These are phyloP conservation scores for Neoascochyta sp. DNA, from an alignment of 2,329 filamentous ascomycete genomes.

Conservation along the genomic window DNA sequence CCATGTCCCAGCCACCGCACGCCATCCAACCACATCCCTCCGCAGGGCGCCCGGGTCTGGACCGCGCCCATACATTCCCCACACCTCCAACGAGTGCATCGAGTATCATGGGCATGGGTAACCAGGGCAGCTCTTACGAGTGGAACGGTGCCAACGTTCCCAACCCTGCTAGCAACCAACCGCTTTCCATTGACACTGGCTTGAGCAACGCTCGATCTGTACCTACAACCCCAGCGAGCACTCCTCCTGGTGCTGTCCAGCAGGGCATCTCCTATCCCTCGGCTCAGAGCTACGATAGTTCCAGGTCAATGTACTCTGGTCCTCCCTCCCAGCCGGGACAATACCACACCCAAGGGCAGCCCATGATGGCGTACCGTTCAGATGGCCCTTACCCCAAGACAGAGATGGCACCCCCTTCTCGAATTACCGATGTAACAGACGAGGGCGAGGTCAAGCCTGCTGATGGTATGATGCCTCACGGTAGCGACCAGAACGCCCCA, in stretches of 20 bases:
- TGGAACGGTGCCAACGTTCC: constrained; percentile 58
- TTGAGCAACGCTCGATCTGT: constrained; percentile 78
- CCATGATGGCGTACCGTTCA: constrained; percentile 60
- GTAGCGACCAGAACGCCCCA: constrained; percentile 49
- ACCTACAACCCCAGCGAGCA: constrained; percentile 86
- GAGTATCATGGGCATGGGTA: constrained; percentile 73
- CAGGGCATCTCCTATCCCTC: constrained; percentile 75
- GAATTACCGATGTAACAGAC: constrained; percentile 58
- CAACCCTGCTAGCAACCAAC: constrained; percentile 58
- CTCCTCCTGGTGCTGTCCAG: constrained; percentile 76
- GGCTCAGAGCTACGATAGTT: constrained; percentile 69
- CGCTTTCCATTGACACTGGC: constrained; percentile 76
- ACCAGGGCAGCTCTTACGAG: constrained; percentile 70
- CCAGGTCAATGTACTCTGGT: constrained; percentile 74
- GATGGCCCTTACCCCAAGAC: constrained; percentile 64
- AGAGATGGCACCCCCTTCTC: constrained; percentile 81
- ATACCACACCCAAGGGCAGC: constrained; percentile 61
- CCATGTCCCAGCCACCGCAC: constrained; percentile 64
- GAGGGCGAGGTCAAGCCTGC: constrained; percentile 60
- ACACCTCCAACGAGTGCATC: constrained; percentile 93
- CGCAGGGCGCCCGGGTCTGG: constrained; percentile 61
- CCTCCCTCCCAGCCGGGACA: constrained; percentile 63
- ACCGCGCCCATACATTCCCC: constrained; percentile 87
- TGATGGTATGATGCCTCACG: constrained; percentile 55
- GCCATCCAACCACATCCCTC: constrained; percentile 59